These are phyloP conservation scores for Juglanconis sp. DNA, from an alignment of 2,329 filamentous ascomycete species.

Conservation along the genomic window DNA sequence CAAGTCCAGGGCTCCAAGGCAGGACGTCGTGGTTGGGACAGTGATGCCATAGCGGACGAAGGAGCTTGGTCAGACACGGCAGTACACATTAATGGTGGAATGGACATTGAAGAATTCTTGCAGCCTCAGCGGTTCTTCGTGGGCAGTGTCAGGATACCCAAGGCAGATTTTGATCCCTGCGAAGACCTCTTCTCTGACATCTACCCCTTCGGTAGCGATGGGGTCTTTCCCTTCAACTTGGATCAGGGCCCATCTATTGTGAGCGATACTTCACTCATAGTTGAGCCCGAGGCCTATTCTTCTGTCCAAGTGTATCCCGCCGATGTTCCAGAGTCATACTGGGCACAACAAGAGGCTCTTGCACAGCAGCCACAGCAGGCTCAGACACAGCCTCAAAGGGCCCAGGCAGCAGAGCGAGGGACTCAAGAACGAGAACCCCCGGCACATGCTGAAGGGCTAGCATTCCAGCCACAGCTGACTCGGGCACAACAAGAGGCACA, in stretches of 20 bases:
- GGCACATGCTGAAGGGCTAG: neutral
- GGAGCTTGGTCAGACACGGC: too few relatives aligned
- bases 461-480: neutral
- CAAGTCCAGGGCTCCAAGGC: neutral
- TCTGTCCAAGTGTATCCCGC: neutral
- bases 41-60: too few relatives aligned
- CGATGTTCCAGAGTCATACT: neutral
- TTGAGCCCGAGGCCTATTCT: neutral
- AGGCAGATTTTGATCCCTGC: neutral
- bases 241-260: neutral
- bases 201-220: neutral
- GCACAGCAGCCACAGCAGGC: neutral
- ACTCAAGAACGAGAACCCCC: too few relatives aligned
- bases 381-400: neutral
- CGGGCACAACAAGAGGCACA: too few relatives aligned
- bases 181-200: neutral
- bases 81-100: too few relatives aligned
- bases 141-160: neutral
- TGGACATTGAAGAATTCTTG: neutral
- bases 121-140: neutral
- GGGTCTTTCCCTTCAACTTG: neutral
- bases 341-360: neutral
- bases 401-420: too few relatives aligned
- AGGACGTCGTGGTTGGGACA: neutral
- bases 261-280: neutral